phyloP scores from a whole-genome alignment of 2,329 filamentous ascomycete species.

The Pseudocercospora vitis region DNA sequence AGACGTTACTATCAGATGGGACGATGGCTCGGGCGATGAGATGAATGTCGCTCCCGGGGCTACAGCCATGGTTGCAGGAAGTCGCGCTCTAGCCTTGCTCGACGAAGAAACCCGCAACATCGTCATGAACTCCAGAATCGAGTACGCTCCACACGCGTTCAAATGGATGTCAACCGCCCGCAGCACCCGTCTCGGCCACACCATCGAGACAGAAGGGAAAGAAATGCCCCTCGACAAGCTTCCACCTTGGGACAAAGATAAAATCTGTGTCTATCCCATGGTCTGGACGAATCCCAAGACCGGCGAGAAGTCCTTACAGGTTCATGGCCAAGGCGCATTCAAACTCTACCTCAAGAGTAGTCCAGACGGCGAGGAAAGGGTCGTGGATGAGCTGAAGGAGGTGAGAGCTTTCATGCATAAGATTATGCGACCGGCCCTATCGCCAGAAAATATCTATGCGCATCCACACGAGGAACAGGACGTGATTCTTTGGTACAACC shows the following conservation, averaged over 20 bases:
- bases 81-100: slow-evolving; percentile 14
- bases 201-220: slow-evolving; percentile 17
- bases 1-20: slow-evolving; percentile 18
- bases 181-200: slow-evolving; percentile 16
- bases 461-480: slow-evolving; percentile 18
- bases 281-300: slow-evolving; percentile 20
- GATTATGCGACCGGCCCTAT: slow-evolving; percentile 17
- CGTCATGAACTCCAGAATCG: slow-evolving; percentile 15
- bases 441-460: slow-evolving; percentile 19
- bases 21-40: slow-evolving; percentile 15
- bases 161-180: slow-evolving; percentile 22
- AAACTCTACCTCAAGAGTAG: slow-evolving; percentile 17
- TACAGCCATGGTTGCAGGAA: slow-evolving; percentile 19
- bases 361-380: slow-evolving; percentile 9
- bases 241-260: slow-evolving; percentile 13
- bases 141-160: slow-evolving; percentile 20
- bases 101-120: slow-evolving; percentile 14
- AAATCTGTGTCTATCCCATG: slow-evolving; percentile 20
- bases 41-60: slow-evolving; percentile 17
- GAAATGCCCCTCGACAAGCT: slow-evolving; percentile 17
- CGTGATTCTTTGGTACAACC: slow-evolving; percentile 21
- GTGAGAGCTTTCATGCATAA: slow-evolving; percentile 20
- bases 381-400: slow-evolving; percentile 15
- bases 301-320: slow-evolving; percentile 16
- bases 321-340: slow-evolving; percentile 19